A percentile compares a stretch with the other conserved stretches of the same genome.
Evolutionary conservation across 2,329 filamentous ascomycete species (phyloP).

Genomic region (Monosporascus ibericus): DNA sequence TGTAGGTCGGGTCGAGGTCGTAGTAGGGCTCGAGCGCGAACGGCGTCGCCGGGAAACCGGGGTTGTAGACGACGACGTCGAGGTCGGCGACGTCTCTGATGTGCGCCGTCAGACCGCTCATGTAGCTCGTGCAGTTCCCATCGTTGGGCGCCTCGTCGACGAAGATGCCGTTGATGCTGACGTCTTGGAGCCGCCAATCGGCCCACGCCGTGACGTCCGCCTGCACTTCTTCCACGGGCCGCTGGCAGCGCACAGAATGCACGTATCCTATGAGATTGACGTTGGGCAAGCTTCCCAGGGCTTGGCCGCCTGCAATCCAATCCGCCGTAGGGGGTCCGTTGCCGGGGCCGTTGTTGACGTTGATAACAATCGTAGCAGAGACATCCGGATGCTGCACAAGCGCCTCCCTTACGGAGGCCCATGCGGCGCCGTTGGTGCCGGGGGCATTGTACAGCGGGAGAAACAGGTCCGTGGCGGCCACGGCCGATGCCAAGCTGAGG

Average conservation of each 20-base stretch:
- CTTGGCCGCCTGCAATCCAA: background rate
- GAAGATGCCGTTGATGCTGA: conserved; percentile 2
- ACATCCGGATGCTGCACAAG: background rate
- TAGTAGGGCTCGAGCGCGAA: background rate
- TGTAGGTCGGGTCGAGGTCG: background rate
- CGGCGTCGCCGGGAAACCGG: background rate
- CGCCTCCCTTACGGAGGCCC: background rate
- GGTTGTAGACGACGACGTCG: conserved; percentile 2
- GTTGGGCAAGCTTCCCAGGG: background rate
- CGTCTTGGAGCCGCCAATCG: background rate
- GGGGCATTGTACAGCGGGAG: conserved; percentile 3
- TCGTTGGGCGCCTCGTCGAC: conserved; percentile 2
- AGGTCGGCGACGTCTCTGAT: background rate
- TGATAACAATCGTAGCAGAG: conserved; percentile 1
- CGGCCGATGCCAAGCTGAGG: background rate
- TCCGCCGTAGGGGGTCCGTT: background rate
- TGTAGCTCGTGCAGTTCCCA: conserved; percentile 1
- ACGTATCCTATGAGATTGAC: background rate
- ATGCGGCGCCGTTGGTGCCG: background rate
- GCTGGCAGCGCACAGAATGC: background rate
- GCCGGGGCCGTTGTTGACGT: conserved; percentile 2
- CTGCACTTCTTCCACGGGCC: background rate
- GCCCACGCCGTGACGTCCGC: conserved; percentile 3
- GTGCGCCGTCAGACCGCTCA: background rate
- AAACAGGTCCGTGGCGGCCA: conserved; percentile 1